These are phyloP conservation scores for Aureobasidium melanogenum DNA, from an alignment of 2,329 filamentous ascomycete species.

Conservation along the genomic window DNA sequence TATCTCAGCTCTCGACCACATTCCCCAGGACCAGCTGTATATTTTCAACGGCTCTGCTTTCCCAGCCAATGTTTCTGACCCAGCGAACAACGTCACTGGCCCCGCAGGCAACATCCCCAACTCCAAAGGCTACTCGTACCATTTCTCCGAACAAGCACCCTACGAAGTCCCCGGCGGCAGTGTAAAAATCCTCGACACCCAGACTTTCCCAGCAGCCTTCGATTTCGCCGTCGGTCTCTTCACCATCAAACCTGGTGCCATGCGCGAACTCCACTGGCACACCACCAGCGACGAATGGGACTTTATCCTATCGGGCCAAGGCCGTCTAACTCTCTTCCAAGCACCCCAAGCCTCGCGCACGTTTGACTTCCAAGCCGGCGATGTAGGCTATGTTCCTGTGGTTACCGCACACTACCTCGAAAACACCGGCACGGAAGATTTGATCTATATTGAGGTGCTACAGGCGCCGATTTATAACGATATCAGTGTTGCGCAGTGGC, in stretches of 20 bases:
- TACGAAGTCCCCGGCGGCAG: conserved; percentile 46
- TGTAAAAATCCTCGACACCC: conserved; percentile 51
- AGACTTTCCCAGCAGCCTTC: conserved; percentile 47
- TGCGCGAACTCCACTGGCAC: conserved; percentile 59
- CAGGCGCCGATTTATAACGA: conserved; percentile 45
- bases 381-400: conserved; percentile 51
- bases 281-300: conserved; percentile 52
- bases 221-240: conserved; percentile 50
- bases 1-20: conserved; percentile 27
- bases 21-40: conserved; percentile 32
- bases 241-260: conserved; percentile 51
- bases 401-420: conserved; percentile 51
- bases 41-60: conserved; percentile 34
- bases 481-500: conserved; percentile 50
- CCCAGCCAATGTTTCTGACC: conserved; percentile 27
- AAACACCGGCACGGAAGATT: conserved; percentile 49
- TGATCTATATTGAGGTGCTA: conserved; percentile 53
- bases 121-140: conserved; percentile 30
- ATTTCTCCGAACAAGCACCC: conserved; percentile 40
- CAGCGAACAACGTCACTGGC: conserved; percentile 35
- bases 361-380: conserved; percentile 52
- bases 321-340: conserved; percentile 47
- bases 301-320: conserved; percentile 50
- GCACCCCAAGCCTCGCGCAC: conserved; percentile 44
- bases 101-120: conserved; percentile 26